phyloP scores from a whole-genome alignment of 352 stramenopile genomes.

The Globisporangium yorkense region DNA sequence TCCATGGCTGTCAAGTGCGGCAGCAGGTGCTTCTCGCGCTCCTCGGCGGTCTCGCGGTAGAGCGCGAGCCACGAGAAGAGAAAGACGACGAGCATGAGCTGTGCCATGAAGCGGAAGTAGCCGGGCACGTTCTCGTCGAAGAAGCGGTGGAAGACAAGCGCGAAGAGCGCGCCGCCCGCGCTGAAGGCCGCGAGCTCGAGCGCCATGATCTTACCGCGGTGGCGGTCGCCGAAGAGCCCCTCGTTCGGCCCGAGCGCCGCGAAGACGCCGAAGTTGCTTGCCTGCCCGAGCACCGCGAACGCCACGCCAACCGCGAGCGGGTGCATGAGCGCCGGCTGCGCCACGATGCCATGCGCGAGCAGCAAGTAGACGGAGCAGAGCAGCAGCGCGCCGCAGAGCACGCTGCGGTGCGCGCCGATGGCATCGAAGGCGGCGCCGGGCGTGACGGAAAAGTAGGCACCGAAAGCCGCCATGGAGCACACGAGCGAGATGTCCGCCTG shows the following conservation, averaged over 20 bases:
- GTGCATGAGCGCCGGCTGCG: conserved; percentile 28
- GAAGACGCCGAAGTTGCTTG: conserved; percentile 67
- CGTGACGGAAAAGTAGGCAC: conserved; percentile 68
- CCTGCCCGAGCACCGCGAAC: conserved; percentile 54
- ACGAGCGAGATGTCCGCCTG: conserved; percentile 71
- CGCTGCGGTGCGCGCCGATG: conserved; percentile 53
- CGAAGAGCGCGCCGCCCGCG: conserved; percentile 61
- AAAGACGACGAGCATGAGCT: conserved; percentile 45
- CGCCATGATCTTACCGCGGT: conserved; percentile 72
- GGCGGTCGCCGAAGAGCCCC: conserved; percentile 52
- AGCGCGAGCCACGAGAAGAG: conserved; percentile 45
- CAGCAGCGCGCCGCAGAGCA: conserved; percentile 34
- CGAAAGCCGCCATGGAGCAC: conserved; percentile 75
- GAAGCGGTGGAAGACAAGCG: conserved; percentile 50
- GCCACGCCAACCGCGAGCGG: conserved; percentile 42
- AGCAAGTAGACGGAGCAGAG: conserved; percentile 39
- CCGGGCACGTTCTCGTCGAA: conserved; percentile 44
- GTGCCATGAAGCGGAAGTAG: conserved; percentile 71
- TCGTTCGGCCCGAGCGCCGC: conserved; percentile 68
- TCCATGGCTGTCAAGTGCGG: conserved; percentile 25
- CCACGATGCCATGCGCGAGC: conserved; percentile 29
- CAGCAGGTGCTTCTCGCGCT: conserved; percentile 6
- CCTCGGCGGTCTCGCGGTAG: conserved; percentile 23
- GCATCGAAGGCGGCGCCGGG: conserved; percentile 63
- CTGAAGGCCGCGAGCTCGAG: conserved; percentile 63